phyloP scores from a whole-genome alignment of 2,329 filamentous ascomycete species.

The Diaporthe humulicola region DNA sequence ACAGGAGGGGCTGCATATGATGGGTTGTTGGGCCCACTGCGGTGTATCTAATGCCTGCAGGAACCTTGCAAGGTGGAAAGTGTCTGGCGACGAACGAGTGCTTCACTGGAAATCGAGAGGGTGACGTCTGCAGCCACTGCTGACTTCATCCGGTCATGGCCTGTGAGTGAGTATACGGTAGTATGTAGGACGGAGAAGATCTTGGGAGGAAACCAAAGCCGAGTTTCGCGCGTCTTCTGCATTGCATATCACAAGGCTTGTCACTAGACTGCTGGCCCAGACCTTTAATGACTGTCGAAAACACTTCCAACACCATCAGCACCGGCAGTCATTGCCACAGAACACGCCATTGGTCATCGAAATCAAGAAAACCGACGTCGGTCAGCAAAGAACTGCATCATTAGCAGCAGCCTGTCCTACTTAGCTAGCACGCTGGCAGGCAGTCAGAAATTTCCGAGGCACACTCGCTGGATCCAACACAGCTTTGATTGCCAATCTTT shows the following conservation, averaged over 20 bases:
- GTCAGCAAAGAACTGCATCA: not conserved
- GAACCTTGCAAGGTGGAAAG: not conserved
- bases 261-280: not conserved
- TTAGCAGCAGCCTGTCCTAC: not conserved
- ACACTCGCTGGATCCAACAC: not conserved
- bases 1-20: constrained; percentile 7
- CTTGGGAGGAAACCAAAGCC: too few relatives aligned
- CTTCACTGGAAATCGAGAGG: not conserved
- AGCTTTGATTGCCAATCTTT: not conserved
- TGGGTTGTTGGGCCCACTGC: constrained; percentile 15
- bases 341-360: not conserved
- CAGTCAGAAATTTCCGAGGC: not conserved
- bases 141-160: not conserved
- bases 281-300: not conserved
- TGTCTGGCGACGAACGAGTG: not conserved
- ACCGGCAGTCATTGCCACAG: not conserved
- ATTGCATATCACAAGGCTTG: not conserved
- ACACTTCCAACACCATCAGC: not conserved
- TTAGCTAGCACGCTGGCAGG: not conserved
- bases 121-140: not conserved
- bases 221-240: not conserved
- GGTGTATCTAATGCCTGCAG: constrained; percentile 24
- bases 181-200: not conserved
- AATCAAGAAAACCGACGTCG: too few relatives aligned
- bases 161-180: too few relatives aligned